These are phyloP conservation scores for Cornus kousa DNA, from an alignment of 148 eudicot genomes.

Conservation along the genomic window DNA sequence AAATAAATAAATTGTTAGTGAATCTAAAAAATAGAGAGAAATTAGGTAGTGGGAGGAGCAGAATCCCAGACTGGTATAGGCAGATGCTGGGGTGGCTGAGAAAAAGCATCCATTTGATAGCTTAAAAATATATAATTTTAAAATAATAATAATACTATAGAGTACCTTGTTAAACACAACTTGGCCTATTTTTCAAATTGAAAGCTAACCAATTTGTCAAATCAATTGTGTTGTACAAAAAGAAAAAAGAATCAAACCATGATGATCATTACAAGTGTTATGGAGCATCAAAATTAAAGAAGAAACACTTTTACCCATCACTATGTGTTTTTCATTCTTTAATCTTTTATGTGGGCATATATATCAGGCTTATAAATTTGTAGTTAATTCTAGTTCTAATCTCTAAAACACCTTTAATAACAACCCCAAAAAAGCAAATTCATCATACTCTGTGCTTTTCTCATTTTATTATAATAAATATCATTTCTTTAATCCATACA, in stretches of 20 bases:
- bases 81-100: background rate
- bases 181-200: background rate
- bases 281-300: slow-evolving; percentile 7
- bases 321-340: background rate
- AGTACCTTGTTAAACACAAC: background rate
- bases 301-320: background rate
- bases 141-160: too few relatives aligned
- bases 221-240: background rate
- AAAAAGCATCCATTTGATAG: too few relatives aligned
- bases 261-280: background rate
- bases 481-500: background rate
- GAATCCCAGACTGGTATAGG: background rate
- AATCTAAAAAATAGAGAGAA: background rate
- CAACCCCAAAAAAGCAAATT: background rate
- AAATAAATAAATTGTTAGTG: background rate
- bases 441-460: background rate
- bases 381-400: background rate
- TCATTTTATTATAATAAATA: background rate
- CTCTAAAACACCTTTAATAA: background rate
- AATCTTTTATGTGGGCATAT: background rate
- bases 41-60: background rate
- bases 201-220: slow-evolving; percentile 9
- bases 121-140: too few relatives aligned
- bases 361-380: too few relatives aligned
- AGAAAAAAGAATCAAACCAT: background rate